Evolutionary conservation across 179 eudicot genomes (phyloP).

Genomic region (Beta corolliflora): DNA sequence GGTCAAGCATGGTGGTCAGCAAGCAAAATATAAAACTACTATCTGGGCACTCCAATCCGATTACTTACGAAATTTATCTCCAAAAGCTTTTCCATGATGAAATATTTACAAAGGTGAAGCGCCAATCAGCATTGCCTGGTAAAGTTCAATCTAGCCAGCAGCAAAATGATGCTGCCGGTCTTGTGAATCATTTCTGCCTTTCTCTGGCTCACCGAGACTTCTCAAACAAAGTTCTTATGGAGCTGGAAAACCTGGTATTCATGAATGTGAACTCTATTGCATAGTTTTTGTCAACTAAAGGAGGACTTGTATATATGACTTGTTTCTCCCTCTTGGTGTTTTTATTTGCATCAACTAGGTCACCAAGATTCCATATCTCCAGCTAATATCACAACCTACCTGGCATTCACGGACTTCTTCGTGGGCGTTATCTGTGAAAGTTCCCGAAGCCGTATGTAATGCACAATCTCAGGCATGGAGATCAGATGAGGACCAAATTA

Average conservation of each 20-base stretch:
- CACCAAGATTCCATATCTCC: constrained; percentile 67
- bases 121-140: constrained; percentile 38
- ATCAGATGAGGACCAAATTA: constrained; percentile 39
- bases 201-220: constrained; percentile 90
- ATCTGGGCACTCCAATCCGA: constrained; percentile 51
- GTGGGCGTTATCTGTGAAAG: constrained; percentile 72
- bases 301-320: neutral
- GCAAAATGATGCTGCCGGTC: constrained; percentile 58
- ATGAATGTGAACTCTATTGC: constrained; percentile 13
- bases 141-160: constrained; percentile 51
- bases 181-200: constrained; percentile 87
- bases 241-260: constrained; percentile 79
- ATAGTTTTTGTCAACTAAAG: neutral
- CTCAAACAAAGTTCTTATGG: constrained; percentile 64
- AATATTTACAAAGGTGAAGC: constrained; percentile 61
- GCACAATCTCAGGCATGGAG: constrained; percentile 42
- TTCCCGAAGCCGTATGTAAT: constrained; percentile 62
- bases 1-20: constrained; percentile 38
- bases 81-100: constrained; percentile 77
- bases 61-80: constrained; percentile 67
- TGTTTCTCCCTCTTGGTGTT: constrained; percentile 8
- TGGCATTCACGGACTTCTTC: constrained; percentile 94
- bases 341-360: constrained; percentile 44
- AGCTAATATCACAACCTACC: constrained; percentile 79
- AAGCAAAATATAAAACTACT: constrained; percentile 32